These are phyloP conservation scores for Euryodendron excelsum DNA, from an alignment of 148 eudicot genomes.

Conservation along the genomic window DNA sequence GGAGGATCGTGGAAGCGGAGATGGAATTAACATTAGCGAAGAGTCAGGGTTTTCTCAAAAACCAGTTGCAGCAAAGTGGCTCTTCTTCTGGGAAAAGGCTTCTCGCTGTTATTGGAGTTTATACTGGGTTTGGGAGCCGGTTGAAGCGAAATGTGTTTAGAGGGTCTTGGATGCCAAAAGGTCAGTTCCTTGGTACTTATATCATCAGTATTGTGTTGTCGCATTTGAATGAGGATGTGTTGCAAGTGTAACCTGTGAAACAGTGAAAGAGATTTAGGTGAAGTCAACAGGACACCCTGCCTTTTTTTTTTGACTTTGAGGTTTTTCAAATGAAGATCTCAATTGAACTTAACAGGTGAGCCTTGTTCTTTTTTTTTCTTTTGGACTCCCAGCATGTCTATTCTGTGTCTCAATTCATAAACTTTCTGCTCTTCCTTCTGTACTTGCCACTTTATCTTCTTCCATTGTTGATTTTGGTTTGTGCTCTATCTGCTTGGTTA, in stretches of 20 bases:
- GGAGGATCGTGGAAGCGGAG: constrained; percentile 89
- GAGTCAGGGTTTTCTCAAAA: constrained; percentile 85
- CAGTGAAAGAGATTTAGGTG: neutral
- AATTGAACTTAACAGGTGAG: too few relatives aligned
- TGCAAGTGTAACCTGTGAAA: neutral
- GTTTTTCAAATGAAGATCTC: neutral
- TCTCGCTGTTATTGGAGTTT: constrained; percentile 96
- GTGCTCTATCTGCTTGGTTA: too few relatives aligned
- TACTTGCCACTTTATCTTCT: too few relatives aligned
- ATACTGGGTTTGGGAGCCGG: constrained; percentile 93
- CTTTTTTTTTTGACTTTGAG: neutral
- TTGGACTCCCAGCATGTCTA: neutral
- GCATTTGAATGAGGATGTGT: neutral
- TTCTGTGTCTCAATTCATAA: neutral
- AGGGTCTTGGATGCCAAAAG: constrained; percentile 91
- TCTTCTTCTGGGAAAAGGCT: constrained; percentile 51
- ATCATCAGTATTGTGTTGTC: constrained; percentile 5
- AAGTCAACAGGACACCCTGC: neutral
- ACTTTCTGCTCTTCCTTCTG: neutral
- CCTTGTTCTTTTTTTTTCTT: neutral
- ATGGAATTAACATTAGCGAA: constrained; percentile 90
- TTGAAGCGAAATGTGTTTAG: constrained; percentile 75
- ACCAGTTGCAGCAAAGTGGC: constrained; percentile 44
- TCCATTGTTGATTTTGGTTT: too few relatives aligned
- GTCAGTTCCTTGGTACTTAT: too few relatives aligned